Evolutionary conservation across 352 stramenopile species (phyloP).

Genomic region (Phytophthora vignae): DNA sequence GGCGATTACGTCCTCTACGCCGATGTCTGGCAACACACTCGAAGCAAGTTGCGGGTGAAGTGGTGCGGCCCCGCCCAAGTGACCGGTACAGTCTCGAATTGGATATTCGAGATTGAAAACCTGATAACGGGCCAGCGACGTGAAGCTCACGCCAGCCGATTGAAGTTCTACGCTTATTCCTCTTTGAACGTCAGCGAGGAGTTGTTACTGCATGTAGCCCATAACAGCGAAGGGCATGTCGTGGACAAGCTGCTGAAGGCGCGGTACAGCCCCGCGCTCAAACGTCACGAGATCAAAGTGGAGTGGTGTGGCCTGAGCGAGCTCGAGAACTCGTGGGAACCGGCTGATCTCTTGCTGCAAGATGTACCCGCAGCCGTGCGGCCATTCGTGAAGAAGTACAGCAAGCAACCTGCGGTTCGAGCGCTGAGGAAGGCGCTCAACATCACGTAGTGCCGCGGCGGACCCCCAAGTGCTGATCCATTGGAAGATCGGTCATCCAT

Average conservation of each 20-base stretch:
- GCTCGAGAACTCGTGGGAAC: conserved; percentile 1
- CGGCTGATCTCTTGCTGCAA: neutral
- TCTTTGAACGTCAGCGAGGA: too few relatives aligned
- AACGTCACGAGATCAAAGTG: neutral
- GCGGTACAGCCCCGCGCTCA: neutral
- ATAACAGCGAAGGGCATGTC: conserved; percentile 30
- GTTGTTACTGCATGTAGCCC: too few relatives aligned
- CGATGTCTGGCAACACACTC: neutral
- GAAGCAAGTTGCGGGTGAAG: neutral
- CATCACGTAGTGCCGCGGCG: neutral
- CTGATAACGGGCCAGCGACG: neutral
- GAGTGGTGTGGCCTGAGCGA: neutral
- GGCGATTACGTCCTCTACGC: neutral
- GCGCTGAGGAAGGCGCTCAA: neutral
- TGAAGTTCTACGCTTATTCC: too few relatives aligned
- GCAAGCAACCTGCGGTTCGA: neutral
- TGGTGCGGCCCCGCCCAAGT: neutral
- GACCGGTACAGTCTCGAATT: neutral
- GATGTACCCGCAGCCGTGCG: neutral
- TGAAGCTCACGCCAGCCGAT: too few relatives aligned
- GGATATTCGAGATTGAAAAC: neutral
- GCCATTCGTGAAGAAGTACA: neutral
- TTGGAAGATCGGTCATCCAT: neutral
- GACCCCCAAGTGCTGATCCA: neutral
- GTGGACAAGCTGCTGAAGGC: conserved; percentile 10